A percentile compares a stretch with the other conserved stretches of the same genome.
These are phyloP conservation scores for Phaeosphaeriaceae sp. DNA, from an alignment of 2,329 filamentous ascomycete species.

Conservation along the genomic window DNA sequence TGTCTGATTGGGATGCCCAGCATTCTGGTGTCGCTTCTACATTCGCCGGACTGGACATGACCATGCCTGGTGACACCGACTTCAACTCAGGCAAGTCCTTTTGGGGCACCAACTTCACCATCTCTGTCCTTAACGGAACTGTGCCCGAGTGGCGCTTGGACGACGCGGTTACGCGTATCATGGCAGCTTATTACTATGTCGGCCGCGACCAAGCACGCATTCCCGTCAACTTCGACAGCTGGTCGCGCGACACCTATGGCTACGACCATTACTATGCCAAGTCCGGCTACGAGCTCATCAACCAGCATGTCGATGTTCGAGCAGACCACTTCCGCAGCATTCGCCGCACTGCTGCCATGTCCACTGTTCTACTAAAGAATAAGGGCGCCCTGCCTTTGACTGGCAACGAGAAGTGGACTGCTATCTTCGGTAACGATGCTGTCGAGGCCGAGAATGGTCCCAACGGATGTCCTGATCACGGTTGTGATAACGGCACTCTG, in stretches of 20 bases:
- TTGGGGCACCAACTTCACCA: conserved; percentile 88
- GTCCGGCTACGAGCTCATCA: conserved; percentile 70
- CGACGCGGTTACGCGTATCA: conserved; percentile 88
- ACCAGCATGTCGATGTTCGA: conserved; percentile 86
- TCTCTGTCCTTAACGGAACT: conserved; percentile 88
- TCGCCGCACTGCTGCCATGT: conserved; percentile 78
- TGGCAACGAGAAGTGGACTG: conserved; percentile 56
- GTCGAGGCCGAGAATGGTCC: conserved; percentile 55
- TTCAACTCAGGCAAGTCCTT: conserved; percentile 78
- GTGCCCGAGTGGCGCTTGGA: conserved; percentile 87
- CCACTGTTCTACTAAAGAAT: conserved; percentile 84
- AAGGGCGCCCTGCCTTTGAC: conserved; percentile 53
- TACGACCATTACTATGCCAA: conserved; percentile 70
- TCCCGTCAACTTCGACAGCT: conserved; percentile 85
- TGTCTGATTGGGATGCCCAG: conserved; percentile 78
- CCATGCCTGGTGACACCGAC: conserved; percentile 79
- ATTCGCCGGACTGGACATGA: conserved; percentile 81
- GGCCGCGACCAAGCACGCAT: conserved; percentile 61
- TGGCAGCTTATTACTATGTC: conserved; percentile 71
- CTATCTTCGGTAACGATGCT: conserved; percentile 61
- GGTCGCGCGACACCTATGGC: conserved; percentile 80
- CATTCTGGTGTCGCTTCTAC: conserved; percentile 73
- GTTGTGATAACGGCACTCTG: conserved; percentile 56
- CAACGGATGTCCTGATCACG: conserved; percentile 56
- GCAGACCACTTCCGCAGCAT: conserved; percentile 76